A percentile compares a stretch with the other conserved stretches of the same genome.
phyloP scores from a whole-genome alignment of 768 basidiomycete genomes.

The Amanita rimosa region DNA sequence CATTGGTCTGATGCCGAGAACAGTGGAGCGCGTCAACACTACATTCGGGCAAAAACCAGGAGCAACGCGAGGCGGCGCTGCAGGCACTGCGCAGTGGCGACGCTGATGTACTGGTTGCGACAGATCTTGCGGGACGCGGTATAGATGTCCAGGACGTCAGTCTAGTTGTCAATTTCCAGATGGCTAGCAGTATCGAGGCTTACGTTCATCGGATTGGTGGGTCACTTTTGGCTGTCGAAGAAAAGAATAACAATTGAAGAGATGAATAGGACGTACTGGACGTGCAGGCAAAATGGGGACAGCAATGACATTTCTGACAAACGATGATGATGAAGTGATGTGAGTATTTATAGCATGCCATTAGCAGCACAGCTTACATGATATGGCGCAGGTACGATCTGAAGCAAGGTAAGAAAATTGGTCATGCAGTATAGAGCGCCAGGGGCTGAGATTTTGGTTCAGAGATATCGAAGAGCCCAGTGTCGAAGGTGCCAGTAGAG shows the following conservation, averaged over 20 bases:
- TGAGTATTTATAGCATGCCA: conserved; percentile 28
- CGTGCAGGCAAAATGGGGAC: conserved; percentile 93
- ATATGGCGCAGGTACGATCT: conserved; percentile 71
- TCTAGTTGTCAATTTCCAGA: conserved; percentile 95
- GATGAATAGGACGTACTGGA: conserved; percentile 76
- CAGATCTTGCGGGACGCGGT: conserved; percentile 95
- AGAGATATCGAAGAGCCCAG: conserved; percentile 93
- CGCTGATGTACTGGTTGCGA: conserved; percentile 86
- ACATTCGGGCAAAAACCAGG: conserved; percentile 97
- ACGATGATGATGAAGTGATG: conserved; percentile 97
- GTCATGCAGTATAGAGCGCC: neutral
- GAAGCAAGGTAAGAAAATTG: conserved; percentile 59
- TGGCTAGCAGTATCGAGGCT: conserved; percentile 92
- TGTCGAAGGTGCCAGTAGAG: conserved; percentile 81
- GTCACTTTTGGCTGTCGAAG: conserved; percentile 10
- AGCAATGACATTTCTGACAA: conserved; percentile 91
- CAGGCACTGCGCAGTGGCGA: conserved; percentile 80
- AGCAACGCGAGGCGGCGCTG: conserved; percentile 90
- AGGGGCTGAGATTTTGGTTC: conserved; percentile 2
- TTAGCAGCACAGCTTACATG: conserved; percentile 6
- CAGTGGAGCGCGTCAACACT: conserved; percentile 87
- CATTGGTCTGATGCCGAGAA: neutral
- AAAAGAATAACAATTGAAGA: neutral
- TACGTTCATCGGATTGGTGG: conserved; percentile 96
- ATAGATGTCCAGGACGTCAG: conserved; percentile 98